These are phyloP conservation scores for Phoma herbarum DNA, from an alignment of 2,329 filamentous ascomycete genomes.

Conservation along the genomic window DNA sequence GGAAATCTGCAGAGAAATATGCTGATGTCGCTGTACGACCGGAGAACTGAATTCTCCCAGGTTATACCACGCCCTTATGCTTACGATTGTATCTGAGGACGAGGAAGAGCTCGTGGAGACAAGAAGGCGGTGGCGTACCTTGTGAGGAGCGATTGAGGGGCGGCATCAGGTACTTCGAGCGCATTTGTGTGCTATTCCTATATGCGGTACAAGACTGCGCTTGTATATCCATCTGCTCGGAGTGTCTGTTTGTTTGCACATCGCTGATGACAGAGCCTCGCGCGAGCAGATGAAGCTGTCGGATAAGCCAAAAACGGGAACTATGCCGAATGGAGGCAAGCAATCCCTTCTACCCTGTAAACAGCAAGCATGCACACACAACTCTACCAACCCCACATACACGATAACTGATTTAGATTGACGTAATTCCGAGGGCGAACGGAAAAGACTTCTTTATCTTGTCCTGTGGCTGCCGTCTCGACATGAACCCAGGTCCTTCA, in stretches of 20 bases:
- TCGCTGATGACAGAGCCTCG: not conserved
- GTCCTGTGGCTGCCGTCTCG: not conserved
- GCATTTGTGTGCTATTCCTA: not conserved
- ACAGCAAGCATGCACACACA: not conserved
- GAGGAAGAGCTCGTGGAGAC: not conserved
- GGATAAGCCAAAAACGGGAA: not conserved
- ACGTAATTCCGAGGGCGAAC: not conserved
- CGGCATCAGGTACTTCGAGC: not conserved
- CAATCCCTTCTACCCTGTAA: not conserved
- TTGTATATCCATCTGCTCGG: not conserved
- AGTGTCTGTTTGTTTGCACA: not conserved
- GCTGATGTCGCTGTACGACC: too few relatives aligned
- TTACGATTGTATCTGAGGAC: not conserved
- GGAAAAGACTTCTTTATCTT: too few relatives aligned
- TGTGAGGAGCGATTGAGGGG: not conserved
- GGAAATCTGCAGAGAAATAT: too few relatives aligned
- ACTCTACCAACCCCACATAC: not conserved
- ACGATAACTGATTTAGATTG: not conserved
- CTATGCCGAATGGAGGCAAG: not conserved
- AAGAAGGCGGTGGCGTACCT: not conserved
- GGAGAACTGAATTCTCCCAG: too few relatives aligned
- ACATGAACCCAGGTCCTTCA: not conserved
- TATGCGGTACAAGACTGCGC: not conserved
- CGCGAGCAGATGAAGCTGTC: not conserved
- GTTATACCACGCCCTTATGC: not conserved